These are phyloP conservation scores for Pythium apleroticum DNA, from an alignment of 352 stramenopile species.

Conservation along the genomic window DNA sequence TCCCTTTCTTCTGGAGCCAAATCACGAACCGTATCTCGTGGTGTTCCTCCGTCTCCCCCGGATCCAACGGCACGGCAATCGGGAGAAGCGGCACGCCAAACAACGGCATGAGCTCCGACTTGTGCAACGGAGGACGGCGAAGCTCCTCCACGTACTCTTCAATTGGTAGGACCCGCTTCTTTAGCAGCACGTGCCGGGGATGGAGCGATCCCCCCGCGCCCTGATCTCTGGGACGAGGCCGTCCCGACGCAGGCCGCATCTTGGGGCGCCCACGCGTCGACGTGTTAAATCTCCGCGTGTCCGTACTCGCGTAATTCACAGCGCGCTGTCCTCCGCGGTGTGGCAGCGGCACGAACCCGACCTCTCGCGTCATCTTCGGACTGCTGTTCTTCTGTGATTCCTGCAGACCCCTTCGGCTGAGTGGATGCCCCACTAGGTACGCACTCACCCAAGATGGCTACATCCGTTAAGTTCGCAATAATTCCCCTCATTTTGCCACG, in stretches of 20 bases:
- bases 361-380: neutral
- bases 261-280: neutral
- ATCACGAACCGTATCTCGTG: constrained; percentile 11
- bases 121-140: neutral
- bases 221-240: neutral
- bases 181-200: neutral
- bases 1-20: constrained; percentile 7
- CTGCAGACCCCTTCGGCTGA: neutral
- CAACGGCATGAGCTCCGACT: neutral
- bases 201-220: neutral
- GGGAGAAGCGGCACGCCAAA: constrained; percentile 11
- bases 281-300: neutral
- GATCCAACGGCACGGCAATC: constrained; percentile 20
- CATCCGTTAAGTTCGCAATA: neutral
- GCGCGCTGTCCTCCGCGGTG: neutral
- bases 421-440: neutral
- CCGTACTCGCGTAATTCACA: neutral
- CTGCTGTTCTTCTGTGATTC: neutral
- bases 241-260: neutral
- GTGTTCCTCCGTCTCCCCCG: constrained; percentile 11
- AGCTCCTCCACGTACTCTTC: constrained; percentile 4
- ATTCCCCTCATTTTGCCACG: neutral
- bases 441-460: neutral
- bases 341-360: constrained; percentile 19
- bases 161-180: neutral